These are phyloP conservation scores for Xerocomellus chrysenteron DNA, from an alignment of 768 basidiomycete species.

Conservation along the genomic window DNA sequence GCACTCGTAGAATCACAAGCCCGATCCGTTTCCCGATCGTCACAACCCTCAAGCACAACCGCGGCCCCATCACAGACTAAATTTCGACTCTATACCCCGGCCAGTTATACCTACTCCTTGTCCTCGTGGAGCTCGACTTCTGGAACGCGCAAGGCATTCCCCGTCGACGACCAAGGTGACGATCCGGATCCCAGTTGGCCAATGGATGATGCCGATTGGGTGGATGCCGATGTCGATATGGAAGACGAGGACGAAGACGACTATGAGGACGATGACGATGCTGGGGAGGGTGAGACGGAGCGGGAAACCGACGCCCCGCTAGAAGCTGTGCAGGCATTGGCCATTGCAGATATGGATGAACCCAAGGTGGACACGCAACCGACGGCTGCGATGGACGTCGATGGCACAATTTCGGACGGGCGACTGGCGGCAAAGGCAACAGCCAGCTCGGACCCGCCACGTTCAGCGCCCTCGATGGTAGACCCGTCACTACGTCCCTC, in stretches of 20 bases:
- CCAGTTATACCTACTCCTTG: slow-evolving; percentile 32
- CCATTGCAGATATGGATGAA: slow-evolving; percentile 1
- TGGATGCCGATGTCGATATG: slow-evolving; percentile 29
- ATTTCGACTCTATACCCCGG: slow-evolving; percentile 33
- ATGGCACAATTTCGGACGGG: neutral
- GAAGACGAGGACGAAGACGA: slow-evolving; percentile 35
- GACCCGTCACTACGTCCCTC: slow-evolving; percentile 3
- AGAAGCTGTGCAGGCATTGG: slow-evolving; percentile 14
- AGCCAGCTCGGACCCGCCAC: neutral
- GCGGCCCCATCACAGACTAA: slow-evolving; percentile 18
- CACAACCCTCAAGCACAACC: neutral
- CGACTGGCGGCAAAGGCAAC: neutral
- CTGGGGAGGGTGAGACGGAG: slow-evolving; percentile 6
- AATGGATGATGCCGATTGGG: slow-evolving; percentile 26
- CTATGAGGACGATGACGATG: slow-evolving; percentile 31
- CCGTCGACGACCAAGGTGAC: slow-evolving; percentile 19
- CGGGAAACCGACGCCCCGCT: slow-evolving; percentile 16
- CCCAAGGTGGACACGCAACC: slow-evolving; percentile 1
- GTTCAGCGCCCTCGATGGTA: neutral
- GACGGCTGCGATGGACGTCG: slow-evolving; percentile 4
- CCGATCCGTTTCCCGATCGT: slow-evolving; percentile 1
- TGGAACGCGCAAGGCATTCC: slow-evolving; percentile 10
- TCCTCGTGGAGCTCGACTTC: slow-evolving; percentile 18
- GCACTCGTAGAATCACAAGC: slow-evolving; percentile 32
- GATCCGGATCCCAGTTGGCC: slow-evolving; percentile 19